Evolutionary conservation across 208 protist genomes (phyloP).

Genomic region (Balamuthia mandrillaris): DNA sequence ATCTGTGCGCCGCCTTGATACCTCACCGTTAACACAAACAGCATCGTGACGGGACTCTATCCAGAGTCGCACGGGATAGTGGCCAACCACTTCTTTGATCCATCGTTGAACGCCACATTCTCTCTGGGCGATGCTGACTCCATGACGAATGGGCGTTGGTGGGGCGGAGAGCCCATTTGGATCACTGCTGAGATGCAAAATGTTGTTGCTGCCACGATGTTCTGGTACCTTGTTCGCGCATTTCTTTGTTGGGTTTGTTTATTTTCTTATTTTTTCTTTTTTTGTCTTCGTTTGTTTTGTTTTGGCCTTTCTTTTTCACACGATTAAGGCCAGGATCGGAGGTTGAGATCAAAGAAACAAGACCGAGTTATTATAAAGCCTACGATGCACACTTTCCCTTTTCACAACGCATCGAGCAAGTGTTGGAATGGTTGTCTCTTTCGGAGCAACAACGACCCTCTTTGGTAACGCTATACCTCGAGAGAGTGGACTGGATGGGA

Average conservation of each 20-base stretch:
- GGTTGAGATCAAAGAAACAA: conserved; percentile 4
- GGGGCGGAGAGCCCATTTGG: conserved; percentile 31
- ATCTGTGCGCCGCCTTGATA: not conserved
- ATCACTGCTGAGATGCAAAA: conserved; percentile 27
- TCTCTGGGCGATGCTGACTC: not conserved
- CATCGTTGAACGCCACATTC: conserved; percentile 24
- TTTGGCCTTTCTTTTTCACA: not conserved
- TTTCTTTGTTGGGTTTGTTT: not conserved
- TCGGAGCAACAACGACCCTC: not conserved
- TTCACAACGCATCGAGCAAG: not conserved
- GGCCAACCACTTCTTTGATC: conserved; percentile 23
- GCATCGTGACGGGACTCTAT: conserved; percentile 36
- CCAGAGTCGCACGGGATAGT: conserved; percentile 39
- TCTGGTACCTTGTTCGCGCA: not conserved
- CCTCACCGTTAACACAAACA: not conserved
- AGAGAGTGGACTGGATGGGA: conserved; percentile 11
- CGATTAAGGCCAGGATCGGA: conserved; percentile 14
- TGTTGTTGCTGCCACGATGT: not conserved
- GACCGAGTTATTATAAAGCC: not conserved
- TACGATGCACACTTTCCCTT: not conserved
- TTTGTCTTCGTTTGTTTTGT: not conserved
- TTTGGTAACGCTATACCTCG: conserved; percentile 29
- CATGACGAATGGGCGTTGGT: conserved; percentile 16
- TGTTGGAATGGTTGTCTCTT: conserved; percentile 27
- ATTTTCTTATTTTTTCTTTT: not conserved